Percentiles rank a stretch among this genome's conserved stretches.
These are phyloP conservation scores for Madurella fahalii DNA, from an alignment of 2,329 filamentous ascomycete species.

Conservation along the genomic window DNA sequence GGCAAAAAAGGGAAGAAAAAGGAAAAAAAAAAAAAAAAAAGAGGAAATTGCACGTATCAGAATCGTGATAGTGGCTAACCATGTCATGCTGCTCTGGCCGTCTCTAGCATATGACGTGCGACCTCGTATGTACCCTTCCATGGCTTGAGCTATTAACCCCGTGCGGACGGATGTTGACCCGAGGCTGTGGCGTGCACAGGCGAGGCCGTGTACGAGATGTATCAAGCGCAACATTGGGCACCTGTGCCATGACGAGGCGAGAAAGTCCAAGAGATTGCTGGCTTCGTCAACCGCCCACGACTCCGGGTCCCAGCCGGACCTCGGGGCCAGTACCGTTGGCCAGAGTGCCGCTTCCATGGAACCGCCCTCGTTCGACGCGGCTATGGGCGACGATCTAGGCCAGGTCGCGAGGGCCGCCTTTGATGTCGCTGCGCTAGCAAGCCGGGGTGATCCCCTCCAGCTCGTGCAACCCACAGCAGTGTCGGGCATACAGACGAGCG, in stretches of 20 bases:
- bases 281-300: conserved; percentile 58
- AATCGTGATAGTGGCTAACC: conserved; percentile 42
- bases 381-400: conserved; percentile 30
- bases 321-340: conserved; percentile 54
- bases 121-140: conserved; percentile 63
- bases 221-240: conserved; percentile 99
- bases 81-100: conserved; percentile 36
- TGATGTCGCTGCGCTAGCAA: conserved; percentile 39
- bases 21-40: too few relatives aligned
- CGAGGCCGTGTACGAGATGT: conserved; percentile 94
- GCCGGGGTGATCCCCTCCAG: conserved; percentile 54
- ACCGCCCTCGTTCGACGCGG: conserved; percentile 45
- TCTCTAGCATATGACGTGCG: conserved; percentile 83
- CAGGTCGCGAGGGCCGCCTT: conserved; percentile 43
- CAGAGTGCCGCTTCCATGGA: conserved; percentile 52
- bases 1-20: too few relatives aligned
- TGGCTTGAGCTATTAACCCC: conserved; percentile 14
- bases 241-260: conserved; percentile 91
- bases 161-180: conserved; percentile 32
- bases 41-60: conserved; percentile 15
- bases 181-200: conserved; percentile 48
- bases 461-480: conserved; percentile 69
- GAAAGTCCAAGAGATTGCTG: conserved; percentile 69
- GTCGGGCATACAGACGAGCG: conserved; percentile 61
- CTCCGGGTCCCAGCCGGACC: conserved; percentile 51